Base-by-base conservation (phyloP, 2,329 filamentous ascomycete genomes). In the Botrytis medusae region DNA sequence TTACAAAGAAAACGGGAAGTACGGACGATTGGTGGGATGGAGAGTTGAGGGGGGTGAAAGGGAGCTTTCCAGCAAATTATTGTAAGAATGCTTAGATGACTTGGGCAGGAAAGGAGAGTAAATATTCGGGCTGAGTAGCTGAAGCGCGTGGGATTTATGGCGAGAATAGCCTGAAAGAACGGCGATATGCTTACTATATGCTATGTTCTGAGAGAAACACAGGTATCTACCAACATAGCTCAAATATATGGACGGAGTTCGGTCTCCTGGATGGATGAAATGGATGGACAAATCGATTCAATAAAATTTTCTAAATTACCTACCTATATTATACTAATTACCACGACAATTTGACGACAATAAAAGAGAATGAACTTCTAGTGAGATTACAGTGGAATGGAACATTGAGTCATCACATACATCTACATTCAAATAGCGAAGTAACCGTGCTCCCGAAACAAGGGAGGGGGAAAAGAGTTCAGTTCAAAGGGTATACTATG, bases 11-110 rank as follows among this genome's bases (percentile, higher is more conserved):
- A 84, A 96, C 93, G 3, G 87, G 89, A 10, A 94, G 91, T 75
- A 91, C 89, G 34, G 92, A 96, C 82, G 93, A 96, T 80, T 97
- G 93, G 93, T 97, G 93, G 93, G 88, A 93, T 75, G 93, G 93
- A 20, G 93, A 96, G 81, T 76, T 95, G 22, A 85, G 85, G 59
- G 93, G 93, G 0, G 81, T 85, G 40, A 87, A 86, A 79, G 93
- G 93, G 5, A 90, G 85, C 77, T 97, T 97, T 80, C 93, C 93
- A 1, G 93, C 93, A 10, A 97, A 97, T 82, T 97, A 97, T 82
- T 93, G 91, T 79, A 87, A 87, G 77, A 71, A 77, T 65, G 48
- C 73, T 63, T 79, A n/a, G 14, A 40, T n/a, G 34, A 3, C 51
- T 76, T 6, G 37, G 10, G 12, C 8, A 8, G 3, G 46, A 34